Base-by-base conservation (phyloP, 768 basidiomycete species). In the Tylopilus balloui region DNA sequence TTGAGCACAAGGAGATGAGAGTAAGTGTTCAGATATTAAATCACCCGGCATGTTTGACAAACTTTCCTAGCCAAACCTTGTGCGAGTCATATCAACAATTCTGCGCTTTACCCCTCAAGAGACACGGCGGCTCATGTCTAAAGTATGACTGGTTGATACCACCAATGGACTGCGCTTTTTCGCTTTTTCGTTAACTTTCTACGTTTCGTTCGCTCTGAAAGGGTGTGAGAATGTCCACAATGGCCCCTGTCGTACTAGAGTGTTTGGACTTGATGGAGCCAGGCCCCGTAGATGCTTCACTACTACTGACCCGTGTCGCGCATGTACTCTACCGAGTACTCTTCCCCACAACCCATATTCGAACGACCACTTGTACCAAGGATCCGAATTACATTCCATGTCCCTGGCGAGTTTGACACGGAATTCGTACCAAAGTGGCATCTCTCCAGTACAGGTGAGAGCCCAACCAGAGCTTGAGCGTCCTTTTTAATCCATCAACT, bases 1-100 rank as follows among this genome's bases (percentile, higher is more conserved):
- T 99, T 42, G 96, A 99, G 65, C 90, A 97, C 71, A 93, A 95
- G 65, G 93, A 98, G 67, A 97, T 97, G 93, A 78, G 96, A 71
- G 93, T 93, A 62, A 65, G 90, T 73, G 34, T 36, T 29, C 1
- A 20, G 13, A 45, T 7, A 17, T n/a, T 32, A 21, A 23, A 20
- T 31, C 17, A 31, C 4, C 5, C 2, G 19, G 13, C 36, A 23
- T 42, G 19, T 29, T 34, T 55, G 47, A 49, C 51, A 50, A 13
- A 60, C 21, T 11, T 43, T 38, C 17, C 10, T 51, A 92, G 88
- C 89, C 92, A 0, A 90, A 92, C 59, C 81, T 99, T 27, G 83
- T 98, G 23, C 80, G 86, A 47, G 94, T 99, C 3, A 66, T 98
- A 36, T 92, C 92, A 1, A 92, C 92, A 32, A 92, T 98, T 42